Base-by-base conservation (phyloP, 768 basidiomycete genomes). In the Lentinus brumalis region DNA sequence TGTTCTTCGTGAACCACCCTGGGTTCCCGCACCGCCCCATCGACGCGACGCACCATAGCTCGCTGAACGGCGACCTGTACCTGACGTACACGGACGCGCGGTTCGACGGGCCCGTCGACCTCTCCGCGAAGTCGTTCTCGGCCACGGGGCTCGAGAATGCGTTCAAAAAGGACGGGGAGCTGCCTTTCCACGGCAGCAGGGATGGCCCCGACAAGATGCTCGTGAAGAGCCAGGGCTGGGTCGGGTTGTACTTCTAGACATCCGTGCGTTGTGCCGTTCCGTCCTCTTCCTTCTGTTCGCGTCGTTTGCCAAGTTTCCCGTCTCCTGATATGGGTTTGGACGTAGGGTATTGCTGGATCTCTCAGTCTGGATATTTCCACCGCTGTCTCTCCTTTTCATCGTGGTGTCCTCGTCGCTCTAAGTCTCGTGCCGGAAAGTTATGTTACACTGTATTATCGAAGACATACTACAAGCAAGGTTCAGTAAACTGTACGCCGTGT, bases 61-160 rank as follows among this genome's bases (percentile, higher is more conserved):
- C 81, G 15, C 72, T 74, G 64, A 82, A 80, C 60, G 85, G 78
- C 6, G 82, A 86, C 55, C 69, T 86, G 69, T 82, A 85, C 71
- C 71, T 88, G 50, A 83, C 77, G 3, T 87, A 87, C 70, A 74
- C 74, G 57, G 72, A 83, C 32, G 76, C 84, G 12, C 75, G 78
- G 49, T 84, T 80, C 72, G 78, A 71, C 63, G 86, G 85, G 6
- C 76, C 74, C 45, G 70, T 85, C 50, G 70, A 78, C 32, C 59
- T 86, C 35, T 62, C 74, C 5, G 77, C 83, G 29, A 77, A 72
- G 50, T 81, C 80, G 56, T 72, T 53, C 58, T 60, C 64, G 5
- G 55, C 65, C 5, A 50, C 41, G 12, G 69, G 70, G 15, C 59
- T 73, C 21, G 59, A 72, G 52, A 65, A 63, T 32, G 53, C 59